Base-by-base conservation (phyloP, 345 rosid genomes). In the Adansonia digitata region DNA sequence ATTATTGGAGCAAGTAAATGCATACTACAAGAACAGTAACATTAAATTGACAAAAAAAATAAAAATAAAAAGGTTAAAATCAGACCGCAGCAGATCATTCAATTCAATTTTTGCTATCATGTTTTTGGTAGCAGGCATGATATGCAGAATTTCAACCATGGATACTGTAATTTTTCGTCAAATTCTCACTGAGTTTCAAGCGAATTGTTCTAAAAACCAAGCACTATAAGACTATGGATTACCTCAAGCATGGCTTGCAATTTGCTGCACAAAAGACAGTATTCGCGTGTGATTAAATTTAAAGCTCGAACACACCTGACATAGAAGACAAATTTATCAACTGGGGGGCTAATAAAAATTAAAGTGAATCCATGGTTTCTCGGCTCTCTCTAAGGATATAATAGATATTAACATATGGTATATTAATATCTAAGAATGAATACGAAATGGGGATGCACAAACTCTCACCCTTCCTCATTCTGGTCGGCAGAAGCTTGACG, bases 401-500 rank as follows among this genome's bases (percentile, higher is more conserved):
- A 31, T 31, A 45, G 2, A 4, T 18, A 45, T 3, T 45, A 45
- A 43, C 7, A 7, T 51, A 7, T 20, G 2, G 11, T 2, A 20
- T 53, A 22, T 20, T 53, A 53, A 2, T 53, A 53, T 20, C 3
- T 5, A 20, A 22, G 59, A 53, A 22, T 9, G 29, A 53, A 53
- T 53, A 20, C 2, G 45, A 62, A 40, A 65, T 20, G 26, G 1
- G 13, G 14, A 61, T 18, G 2, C 20, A 5, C 10, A 6, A 2
- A 7, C 34, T 66, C 78, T 76, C 57, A 84, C 84, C 84, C 69
- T 55, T n/a, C 78, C 26, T 57, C 77, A 64, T 43, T 69, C 69
- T 40, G 65, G 31, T 71, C 78, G 40, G 81, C 59, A 5, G 79
- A 77, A 63, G 81, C 87, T 37, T 72, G 76, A 24, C 71, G 79